Evolutionary conservation across 1,139 yeast species (phyloP).

Genomic region (Kodamaea suecica): DNA sequence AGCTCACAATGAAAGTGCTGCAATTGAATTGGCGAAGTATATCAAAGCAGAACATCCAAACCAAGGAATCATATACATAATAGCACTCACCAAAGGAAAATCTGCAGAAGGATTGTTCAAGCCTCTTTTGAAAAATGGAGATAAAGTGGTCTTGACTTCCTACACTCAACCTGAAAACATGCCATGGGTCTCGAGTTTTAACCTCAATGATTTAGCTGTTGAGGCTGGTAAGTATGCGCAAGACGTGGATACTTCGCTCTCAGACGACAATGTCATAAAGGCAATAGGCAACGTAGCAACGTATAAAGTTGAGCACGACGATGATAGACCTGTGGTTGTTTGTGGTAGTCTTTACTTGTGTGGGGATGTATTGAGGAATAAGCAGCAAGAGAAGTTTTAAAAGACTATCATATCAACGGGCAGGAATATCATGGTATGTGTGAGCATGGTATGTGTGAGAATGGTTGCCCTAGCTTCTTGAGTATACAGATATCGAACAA

Average conservation of each 20-base stretch:
- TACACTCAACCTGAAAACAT: slow-evolving; percentile 76
- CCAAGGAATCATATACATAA: slow-evolving; percentile 53
- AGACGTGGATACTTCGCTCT: slow-evolving; percentile 20
- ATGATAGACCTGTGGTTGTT: slow-evolving; percentile 45
- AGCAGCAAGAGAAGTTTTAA: background rate
- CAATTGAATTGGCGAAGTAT: slow-evolving; percentile 54
- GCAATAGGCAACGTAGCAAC: slow-evolving; percentile 19
- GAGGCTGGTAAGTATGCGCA: slow-evolving; percentile 30
- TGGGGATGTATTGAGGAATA: slow-evolving; percentile 57
- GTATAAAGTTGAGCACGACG: slow-evolving; percentile 19
- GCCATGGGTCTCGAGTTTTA: slow-evolving; percentile 80
- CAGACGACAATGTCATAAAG: slow-evolving; percentile 17
- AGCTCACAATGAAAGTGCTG: slow-evolving; percentile 88
- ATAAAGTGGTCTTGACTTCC: slow-evolving; percentile 56
- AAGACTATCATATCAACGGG: no score
- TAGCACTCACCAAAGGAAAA: slow-evolving; percentile 79
- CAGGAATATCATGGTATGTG: no score
- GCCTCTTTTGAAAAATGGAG: slow-evolving; percentile 47
- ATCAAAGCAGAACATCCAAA: slow-evolving; percentile 19
- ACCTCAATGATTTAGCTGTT: slow-evolving; percentile 34
- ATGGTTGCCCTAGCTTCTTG: no score
- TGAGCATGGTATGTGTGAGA: no score
- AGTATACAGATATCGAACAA: no score
- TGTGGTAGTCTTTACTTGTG: slow-evolving; percentile 82
- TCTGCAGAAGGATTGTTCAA: slow-evolving; percentile 50